Conservation (phyloP, 768 basidiomycete genomes). For the Cystoderma amianthinum region DNA sequence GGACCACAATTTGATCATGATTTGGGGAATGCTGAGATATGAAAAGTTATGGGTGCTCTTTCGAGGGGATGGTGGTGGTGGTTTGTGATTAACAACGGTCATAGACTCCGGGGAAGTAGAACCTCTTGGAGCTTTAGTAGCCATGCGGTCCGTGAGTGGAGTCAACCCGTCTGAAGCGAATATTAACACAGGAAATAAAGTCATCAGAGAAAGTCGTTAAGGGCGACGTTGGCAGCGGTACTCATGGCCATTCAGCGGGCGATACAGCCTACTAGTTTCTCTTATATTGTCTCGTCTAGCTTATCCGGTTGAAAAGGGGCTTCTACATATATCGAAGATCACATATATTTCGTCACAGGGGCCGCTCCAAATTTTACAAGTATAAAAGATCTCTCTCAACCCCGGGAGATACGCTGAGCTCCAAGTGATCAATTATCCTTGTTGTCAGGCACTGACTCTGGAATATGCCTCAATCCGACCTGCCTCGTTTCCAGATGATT, state of each 20-base stretch:
- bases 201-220: background rate
- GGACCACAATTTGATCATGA: constrained; percentile 71
- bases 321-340: too few relatives aligned
- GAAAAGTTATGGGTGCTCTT: constrained; percentile 9
- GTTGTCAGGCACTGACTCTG: background rate
- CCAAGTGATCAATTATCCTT: too few relatives aligned
- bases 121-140: background rate
- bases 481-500: constrained; percentile 14
- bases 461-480: constrained; percentile 10
- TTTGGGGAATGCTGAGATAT: constrained; percentile 15
- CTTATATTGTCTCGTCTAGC: background rate
- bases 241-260: background rate
- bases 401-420: too few relatives aligned
- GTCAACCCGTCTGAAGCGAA: constrained; percentile 6
- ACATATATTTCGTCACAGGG: too few relatives aligned
- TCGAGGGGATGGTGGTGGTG: constrained; percentile 8
- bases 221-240: background rate
- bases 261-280: too few relatives aligned
- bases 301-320: background rate
- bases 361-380: too few relatives aligned
- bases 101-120: background rate
- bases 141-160: constrained; percentile 6
- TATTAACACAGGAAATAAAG: too few relatives aligned
- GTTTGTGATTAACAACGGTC: background rate
- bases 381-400: too few relatives aligned